Evolutionary conservation across 495 filamentous ascomycete genomes (phyloP).

Genomic region (Xylaria nigripes): DNA sequence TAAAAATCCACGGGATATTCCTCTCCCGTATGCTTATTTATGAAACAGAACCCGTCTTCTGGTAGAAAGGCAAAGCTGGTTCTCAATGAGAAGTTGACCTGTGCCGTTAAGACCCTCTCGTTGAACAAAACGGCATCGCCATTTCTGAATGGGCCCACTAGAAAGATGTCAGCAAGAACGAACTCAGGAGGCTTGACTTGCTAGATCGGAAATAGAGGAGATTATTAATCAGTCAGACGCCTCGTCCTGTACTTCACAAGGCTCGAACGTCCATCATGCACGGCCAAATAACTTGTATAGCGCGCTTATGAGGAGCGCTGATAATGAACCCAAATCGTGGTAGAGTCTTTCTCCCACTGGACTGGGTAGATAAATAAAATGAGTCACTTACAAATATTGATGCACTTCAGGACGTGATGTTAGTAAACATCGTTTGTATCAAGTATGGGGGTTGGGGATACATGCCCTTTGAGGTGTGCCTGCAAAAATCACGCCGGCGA

Average conservation of each 20-base stretch:
- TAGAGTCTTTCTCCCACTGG: not conserved
- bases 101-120: constrained; percentile 82
- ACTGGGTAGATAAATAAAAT: not conserved
- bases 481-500: constrained; percentile 79
- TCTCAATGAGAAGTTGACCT: constrained; percentile 89
- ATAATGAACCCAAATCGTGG: not conserved
- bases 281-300: not conserved
- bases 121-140: constrained; percentile 87
- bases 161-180: constrained; percentile 64
- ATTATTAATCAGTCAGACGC: too few relatives aligned
- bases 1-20: constrained; percentile 83
- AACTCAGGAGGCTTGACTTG: not conserved
- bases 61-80: constrained; percentile 81
- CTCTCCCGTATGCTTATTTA: constrained; percentile 74
- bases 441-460: not conserved
- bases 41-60: constrained; percentile 80
- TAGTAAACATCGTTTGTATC: not conserved
- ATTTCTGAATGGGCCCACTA: constrained; percentile 81
- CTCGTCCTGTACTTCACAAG: not conserved
- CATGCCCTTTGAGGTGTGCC: constrained; percentile 57
- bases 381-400: constrained; percentile 8
- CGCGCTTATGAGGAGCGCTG: not conserved
- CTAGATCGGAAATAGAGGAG: not conserved
- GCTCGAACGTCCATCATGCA: not conserved
- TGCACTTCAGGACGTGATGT: constrained; percentile 4